Evolutionary conservation across 2,329 filamentous ascomycete species (phyloP).

Genomic region (Mycosphaerella arachidis): DNA sequence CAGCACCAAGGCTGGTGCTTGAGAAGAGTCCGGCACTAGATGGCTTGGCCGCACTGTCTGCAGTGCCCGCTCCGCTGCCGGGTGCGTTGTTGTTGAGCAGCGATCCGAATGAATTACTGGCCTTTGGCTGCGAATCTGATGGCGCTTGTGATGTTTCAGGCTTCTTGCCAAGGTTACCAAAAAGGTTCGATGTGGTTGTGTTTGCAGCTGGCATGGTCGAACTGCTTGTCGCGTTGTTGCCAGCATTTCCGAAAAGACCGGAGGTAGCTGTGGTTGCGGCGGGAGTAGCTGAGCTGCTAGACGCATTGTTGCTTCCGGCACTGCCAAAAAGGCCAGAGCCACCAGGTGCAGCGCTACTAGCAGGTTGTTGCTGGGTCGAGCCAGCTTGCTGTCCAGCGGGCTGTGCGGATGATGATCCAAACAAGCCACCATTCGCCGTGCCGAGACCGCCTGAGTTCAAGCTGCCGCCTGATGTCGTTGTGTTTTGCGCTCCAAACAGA

Average conservation of each 20-base stretch:
- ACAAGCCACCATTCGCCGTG: background rate
- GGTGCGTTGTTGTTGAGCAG: too few species aligned
- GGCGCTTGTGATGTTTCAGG: background rate
- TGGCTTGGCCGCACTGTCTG: background rate
- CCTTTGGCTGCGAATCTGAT: background rate
- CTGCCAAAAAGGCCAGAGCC: background rate
- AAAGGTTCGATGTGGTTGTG: background rate
- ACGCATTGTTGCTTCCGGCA: background rate
- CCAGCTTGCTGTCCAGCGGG: background rate
- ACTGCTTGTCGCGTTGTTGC: conserved; percentile 7
- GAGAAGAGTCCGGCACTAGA: background rate
- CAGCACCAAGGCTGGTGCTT: background rate
- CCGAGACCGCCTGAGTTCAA: background rate
- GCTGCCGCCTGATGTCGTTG: conserved; percentile 7
- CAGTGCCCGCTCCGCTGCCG: background rate
- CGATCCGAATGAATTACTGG: background rate
- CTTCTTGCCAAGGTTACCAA: conserved; percentile 1
- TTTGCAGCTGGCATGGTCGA: conserved; percentile 1
- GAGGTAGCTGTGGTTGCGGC: conserved; percentile 2
- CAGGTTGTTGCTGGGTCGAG: background rate
- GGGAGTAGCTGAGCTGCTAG: conserved; percentile 1
- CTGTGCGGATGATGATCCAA: background rate
- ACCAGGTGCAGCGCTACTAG: background rate
- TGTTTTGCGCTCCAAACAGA: conserved; percentile 1
- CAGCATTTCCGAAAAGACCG: conserved; percentile 1